Conservation (phyloP, 2,329 filamentous ascomycete genomes). For the Cladophialophora yegresii region DNA sequence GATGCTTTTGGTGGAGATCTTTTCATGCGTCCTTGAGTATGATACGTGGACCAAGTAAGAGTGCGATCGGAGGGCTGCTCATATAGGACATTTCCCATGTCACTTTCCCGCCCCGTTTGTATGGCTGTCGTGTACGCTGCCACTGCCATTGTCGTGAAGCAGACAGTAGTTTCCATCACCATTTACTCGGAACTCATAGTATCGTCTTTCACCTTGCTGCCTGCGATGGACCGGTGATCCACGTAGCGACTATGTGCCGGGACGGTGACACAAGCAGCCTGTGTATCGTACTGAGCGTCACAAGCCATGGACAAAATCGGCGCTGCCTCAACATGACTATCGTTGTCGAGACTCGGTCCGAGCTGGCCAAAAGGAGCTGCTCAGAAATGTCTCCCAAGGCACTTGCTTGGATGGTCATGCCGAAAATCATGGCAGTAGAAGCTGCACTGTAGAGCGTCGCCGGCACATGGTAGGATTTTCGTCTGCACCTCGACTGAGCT, state of each 20-base stretch:
- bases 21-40: neutral
- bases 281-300: neutral
- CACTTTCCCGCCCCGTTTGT: neutral
- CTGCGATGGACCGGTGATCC: neutral
- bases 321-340: neutral
- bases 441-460: neutral
- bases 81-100: neutral
- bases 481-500: neutral
- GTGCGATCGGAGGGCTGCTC: neutral
- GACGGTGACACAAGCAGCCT: neutral
- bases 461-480: neutral
- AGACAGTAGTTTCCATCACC: neutral
- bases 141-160: neutral
- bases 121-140: neutral
- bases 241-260: neutral
- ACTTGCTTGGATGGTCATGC: neutral
- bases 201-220: neutral
- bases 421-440: neutral
- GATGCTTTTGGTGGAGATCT: neutral
- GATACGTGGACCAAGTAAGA: neutral
- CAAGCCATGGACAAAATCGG: neutral
- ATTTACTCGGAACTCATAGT: neutral
- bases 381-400: no score
- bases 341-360: neutral
- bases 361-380: neutral